A percentile compares a stretch with the other conserved stretches of the same genome.
Conservation (phyloP, 768 basidiomycete genomes). For the Lepiota brunneoincarnata region DNA sequence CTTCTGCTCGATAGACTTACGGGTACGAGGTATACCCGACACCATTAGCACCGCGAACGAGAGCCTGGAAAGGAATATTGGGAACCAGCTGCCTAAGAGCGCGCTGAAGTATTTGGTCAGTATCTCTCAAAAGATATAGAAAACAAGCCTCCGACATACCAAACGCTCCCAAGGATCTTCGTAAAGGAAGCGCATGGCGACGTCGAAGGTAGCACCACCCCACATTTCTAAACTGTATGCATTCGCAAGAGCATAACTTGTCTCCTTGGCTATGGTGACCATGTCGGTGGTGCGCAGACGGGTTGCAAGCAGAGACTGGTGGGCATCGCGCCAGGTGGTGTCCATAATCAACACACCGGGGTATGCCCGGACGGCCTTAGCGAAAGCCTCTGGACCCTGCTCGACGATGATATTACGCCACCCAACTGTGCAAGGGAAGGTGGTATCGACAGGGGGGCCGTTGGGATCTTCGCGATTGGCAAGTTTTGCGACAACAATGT, state of each 20-base stretch:
- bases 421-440: conserved; percentile 79
- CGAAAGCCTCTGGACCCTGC: conserved; percentile 96
- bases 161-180: conserved; percentile 99
- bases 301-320: conserved; percentile 96
- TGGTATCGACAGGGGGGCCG: conserved; percentile 73
- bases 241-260: conserved; percentile 90
- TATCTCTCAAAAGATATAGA: not conserved
- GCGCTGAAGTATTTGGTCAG: conserved; percentile 48
- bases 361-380: conserved; percentile 95
- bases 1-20: conserved; percentile 40
- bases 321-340: conserved; percentile 99
- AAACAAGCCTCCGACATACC: conserved; percentile 39
- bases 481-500: conserved; percentile 80
- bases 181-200: conserved; percentile 98
- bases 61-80: conserved; percentile 97
- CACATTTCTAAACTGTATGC: conserved; percentile 98
- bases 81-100: conserved; percentile 93
- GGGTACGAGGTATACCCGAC: conserved; percentile 99
- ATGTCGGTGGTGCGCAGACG: conserved; percentile 95
- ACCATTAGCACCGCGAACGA: conserved; percentile 98
- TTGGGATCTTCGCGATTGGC: conserved; percentile 75
- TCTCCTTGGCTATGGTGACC: conserved; percentile 98
- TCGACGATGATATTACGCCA: conserved; percentile 99
- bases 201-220: conserved; percentile 99
- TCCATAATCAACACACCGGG: conserved; percentile 96